A percentile compares a stretch with the other conserved stretches of the same genome.
Conservation (phyloP, 108 stramenopile species). For the Pseudonitzschia multiseries region DNA sequence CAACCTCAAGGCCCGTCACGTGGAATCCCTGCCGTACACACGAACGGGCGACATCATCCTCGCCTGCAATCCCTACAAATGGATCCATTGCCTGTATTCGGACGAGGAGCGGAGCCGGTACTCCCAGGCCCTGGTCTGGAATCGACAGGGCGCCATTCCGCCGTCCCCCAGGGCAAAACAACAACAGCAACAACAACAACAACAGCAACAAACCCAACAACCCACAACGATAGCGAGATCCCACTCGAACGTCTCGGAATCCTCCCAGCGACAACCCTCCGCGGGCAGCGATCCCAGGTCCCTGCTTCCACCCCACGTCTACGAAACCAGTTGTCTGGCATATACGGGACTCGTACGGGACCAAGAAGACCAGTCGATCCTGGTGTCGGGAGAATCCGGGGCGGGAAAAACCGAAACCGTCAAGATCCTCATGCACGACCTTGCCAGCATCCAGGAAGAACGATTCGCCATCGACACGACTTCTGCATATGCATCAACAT, state of each 20-base stretch:
- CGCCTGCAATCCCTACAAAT: conserved; percentile 68
- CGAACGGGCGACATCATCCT: conserved; percentile 94
- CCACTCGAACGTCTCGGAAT: background rate
- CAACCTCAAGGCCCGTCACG: conserved; percentile 83
- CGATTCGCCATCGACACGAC: conserved; percentile 6
- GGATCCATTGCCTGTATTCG: conserved; percentile 76
- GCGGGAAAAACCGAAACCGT: conserved; percentile 95
- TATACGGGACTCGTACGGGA: conserved; percentile 73
- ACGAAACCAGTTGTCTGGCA: conserved; percentile 78
- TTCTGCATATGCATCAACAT: no score
- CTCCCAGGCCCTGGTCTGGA: conserved; percentile 75
- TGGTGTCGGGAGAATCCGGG: conserved; percentile 88
- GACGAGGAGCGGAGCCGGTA: conserved; percentile 54
- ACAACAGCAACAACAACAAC: no score
- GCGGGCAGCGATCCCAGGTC: conserved; percentile 51
- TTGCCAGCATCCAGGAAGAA: conserved; percentile 70
- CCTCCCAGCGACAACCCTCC: conserved; percentile 8
- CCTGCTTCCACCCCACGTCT: conserved; percentile 73
- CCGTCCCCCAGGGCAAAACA: background rate
- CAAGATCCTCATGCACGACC: conserved; percentile 88
- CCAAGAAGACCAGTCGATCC: conserved; percentile 72
- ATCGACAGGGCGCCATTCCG: conserved; percentile 7
- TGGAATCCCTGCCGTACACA: conserved; percentile 79
- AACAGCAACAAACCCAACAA: no score
- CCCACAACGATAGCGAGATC: background rate